phyloP scores from a whole-genome alignment of 306 rosid species.

The Betula pendula region DNA sequence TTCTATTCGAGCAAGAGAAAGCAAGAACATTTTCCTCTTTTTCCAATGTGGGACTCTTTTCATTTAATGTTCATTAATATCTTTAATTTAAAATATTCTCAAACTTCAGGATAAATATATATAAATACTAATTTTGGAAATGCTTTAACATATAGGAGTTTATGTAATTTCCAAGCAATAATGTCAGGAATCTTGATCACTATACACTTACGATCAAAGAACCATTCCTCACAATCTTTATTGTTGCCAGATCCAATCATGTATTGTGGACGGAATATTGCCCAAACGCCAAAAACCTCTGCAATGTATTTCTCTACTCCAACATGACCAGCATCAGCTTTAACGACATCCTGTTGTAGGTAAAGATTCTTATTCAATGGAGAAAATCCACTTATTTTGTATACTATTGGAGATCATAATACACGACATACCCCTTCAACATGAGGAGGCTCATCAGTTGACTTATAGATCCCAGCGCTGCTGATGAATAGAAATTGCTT shows the following conservation, averaged over 20 bases:
- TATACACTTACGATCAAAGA: constrained; percentile 71
- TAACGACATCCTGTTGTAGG: constrained; percentile 67
- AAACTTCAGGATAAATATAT: too few relatives aligned
- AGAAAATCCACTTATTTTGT: neutral
- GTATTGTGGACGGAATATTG: constrained; percentile 83
- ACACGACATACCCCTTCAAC: constrained; percentile 80
- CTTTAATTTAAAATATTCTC: too few relatives aligned
- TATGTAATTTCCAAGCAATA: neutral
- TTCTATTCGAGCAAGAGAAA: too few relatives aligned
- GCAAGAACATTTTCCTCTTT: too few relatives aligned
- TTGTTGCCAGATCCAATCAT: constrained; percentile 97
- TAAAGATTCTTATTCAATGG: constrained; percentile 6
- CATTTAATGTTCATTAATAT: too few relatives aligned
- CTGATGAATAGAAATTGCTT: constrained; percentile 90
- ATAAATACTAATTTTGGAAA: too few relatives aligned
- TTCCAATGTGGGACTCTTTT: too few relatives aligned
- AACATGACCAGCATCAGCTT: constrained; percentile 87
- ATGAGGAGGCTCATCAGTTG: constrained; percentile 89
- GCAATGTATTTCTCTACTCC: constrained; percentile 82
- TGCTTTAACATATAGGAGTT: neutral
- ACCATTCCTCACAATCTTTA: constrained; percentile 98
- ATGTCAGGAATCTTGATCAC: neutral
- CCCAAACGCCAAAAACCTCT: constrained; percentile 67
- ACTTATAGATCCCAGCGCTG: constrained; percentile 94
- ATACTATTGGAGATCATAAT: neutral